These are phyloP conservation scores for Sordariomycetes sp. DNA, from an alignment of 2,329 filamentous ascomycete genomes.

Conservation along the genomic window DNA sequence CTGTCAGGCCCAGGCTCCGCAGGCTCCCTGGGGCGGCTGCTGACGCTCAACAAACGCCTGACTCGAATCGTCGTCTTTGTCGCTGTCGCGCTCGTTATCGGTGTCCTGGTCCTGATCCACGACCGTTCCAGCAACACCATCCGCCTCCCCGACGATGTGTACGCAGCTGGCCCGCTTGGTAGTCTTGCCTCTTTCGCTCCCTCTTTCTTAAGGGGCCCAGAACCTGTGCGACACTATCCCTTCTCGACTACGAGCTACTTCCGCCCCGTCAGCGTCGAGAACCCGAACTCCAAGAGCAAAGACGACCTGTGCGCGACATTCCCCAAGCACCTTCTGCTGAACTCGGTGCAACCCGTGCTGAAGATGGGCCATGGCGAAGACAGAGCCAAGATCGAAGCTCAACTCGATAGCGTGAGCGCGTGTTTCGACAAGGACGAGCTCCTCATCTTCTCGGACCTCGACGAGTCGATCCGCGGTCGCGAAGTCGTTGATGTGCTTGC, in stretches of 20 bases:
- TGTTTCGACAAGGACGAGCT: slow-evolving; percentile 32
- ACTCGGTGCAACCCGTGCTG: slow-evolving; percentile 20
- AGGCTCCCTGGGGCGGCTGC: no score
- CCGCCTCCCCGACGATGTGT: neutral
- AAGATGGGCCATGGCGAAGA: slow-evolving; percentile 21
- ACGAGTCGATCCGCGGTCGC: slow-evolving; percentile 32
- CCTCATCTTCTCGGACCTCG: slow-evolving; percentile 42
- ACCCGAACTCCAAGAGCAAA: slow-evolving; percentile 12
- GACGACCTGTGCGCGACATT: slow-evolving; percentile 20
- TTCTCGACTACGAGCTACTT: slow-evolving; percentile 19
- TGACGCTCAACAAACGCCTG: neutral
- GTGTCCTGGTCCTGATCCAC: neutral
- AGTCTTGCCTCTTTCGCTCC: neutral
- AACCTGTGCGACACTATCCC: slow-evolving; percentile 9
- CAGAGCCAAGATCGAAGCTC: slow-evolving; percentile 22
- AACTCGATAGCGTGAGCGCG: slow-evolving; percentile 41
- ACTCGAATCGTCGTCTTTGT: neutral
- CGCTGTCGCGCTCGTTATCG: neutral
- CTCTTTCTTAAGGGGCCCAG: neutral
- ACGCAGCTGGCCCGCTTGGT: neutral
- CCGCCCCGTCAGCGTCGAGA: slow-evolving; percentile 15
- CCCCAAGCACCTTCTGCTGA: slow-evolving; percentile 17
- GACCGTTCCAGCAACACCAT: neutral
- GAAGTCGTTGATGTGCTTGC: slow-evolving; percentile 34
- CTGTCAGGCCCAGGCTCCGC: no score